phyloP scores from a whole-genome alignment of 139 green algal species.

The Pleodorina starrii region DNA sequence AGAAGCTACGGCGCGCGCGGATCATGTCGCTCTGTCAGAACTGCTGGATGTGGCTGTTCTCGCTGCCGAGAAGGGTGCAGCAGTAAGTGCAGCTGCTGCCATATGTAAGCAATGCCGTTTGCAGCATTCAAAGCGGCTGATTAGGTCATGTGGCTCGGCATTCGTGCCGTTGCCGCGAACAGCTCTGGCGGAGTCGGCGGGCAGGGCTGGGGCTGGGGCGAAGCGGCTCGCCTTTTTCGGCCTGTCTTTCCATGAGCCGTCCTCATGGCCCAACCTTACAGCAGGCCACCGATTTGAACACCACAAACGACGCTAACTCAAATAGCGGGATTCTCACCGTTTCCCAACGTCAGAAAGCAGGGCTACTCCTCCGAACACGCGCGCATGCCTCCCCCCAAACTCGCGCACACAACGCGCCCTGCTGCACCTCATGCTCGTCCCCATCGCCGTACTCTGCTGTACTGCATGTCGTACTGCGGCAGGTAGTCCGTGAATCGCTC shows the following conservation, averaged over 20 bases:
- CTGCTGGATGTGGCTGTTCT: conserved; percentile 65
- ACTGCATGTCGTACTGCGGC: not conserved
- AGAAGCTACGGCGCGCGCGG: not conserved
- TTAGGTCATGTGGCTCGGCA: too few relatives aligned
- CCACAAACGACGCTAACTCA: not conserved
- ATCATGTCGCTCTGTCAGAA: conserved; percentile 13
- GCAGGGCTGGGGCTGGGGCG: too few relatives aligned
- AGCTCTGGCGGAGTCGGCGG: too few relatives aligned
- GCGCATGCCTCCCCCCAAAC: not conserved
- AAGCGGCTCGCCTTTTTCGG: too few relatives aligned
- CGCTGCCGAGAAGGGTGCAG: conserved; percentile 67
- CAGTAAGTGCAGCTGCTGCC: conserved; percentile 18
- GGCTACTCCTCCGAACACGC: not conserved
- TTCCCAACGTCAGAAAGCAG: not conserved
- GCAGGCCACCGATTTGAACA: too few relatives aligned
- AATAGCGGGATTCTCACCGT: not conserved
- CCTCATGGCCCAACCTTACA: not conserved
- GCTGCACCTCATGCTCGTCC: not conserved
- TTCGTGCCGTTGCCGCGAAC: too few relatives aligned
- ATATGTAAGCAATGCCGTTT: not conserved
- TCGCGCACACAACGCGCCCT: not conserved
- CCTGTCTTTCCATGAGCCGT: too few relatives aligned
- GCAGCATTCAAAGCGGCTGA: not conserved
- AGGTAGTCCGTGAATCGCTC: conserved; percentile 77
- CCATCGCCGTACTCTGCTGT: not conserved